Evolutionary conservation across 371 early-diverging fungal species (phyloP), one percentile per base, ranked within the genome.

Genomic region (Mortierella sp.): DNA sequence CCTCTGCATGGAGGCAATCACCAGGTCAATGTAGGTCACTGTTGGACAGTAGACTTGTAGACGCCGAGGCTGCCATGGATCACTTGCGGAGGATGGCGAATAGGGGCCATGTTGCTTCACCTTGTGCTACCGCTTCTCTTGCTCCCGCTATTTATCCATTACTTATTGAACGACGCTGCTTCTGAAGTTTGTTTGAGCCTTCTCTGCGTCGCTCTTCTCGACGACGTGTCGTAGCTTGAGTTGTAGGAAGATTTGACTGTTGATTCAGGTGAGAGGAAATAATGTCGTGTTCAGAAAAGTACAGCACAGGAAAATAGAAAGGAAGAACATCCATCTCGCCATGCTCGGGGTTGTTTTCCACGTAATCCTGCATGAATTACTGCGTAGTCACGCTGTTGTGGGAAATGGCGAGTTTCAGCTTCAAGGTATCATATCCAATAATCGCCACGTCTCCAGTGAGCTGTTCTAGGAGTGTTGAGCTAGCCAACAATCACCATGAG

Each of bases 221-320:
- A 64, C 28, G 21, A 53, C 53, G 14, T 62, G 62, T 53, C 62
- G 50, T 18, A 50, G 26, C 2, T 62, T 62, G 2, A 55, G 14
- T 53, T 68, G 70, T 1, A 66, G 72, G 23, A 26, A 51, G 1
- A 62, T n/a, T 0, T 47, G 21, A 1, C 59, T 62, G 9, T 66
- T 51, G 26, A 66, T 66, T 44, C 30, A 46, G 47, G 66, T 26
- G 46, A 28, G 62, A n/a, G 43, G 64, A 65, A 1, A 72, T 21
- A 23, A 72, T 57, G 48, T 72, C 66, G 19, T 66, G 72, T 51
- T 66, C 72, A 19, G 72, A 66, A 43, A 66, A 14, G 45, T 66
- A 66, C 44, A 66, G 72, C 15, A 62, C 57, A 18, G 66, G 66
- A 62, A 66, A 62, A 44, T 61, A 62, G 62, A 71, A 71, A 47